These are phyloP conservation scores for Phytophthora rubi DNA, from an alignment of 352 stramenopile species.

Conservation along the genomic window DNA sequence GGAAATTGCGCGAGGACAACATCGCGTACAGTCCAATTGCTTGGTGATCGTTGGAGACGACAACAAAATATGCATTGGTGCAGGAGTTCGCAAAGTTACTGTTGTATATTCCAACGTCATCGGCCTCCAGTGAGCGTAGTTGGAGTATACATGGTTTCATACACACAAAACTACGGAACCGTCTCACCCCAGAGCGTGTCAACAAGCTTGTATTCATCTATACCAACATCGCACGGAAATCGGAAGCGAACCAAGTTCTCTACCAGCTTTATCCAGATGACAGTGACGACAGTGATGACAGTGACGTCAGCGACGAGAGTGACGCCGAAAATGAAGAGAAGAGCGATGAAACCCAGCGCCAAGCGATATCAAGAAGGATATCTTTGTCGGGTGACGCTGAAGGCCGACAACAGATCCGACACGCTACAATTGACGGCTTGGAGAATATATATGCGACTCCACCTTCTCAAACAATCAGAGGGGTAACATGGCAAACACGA, in stretches of 20 bases:
- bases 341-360: too few relatives aligned
- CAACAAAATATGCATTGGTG: not conserved
- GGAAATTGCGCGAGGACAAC: not conserved
- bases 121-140: slow-evolving; percentile 28
- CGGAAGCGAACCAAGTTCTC: slow-evolving; percentile 13
- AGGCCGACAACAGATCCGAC: too few relatives aligned
- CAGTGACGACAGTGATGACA: slow-evolving; percentile 6
- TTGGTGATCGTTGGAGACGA: slow-evolving; percentile 8
- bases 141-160: slow-evolving; percentile 31
- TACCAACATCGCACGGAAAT: slow-evolving; percentile 13
- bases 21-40: not conserved
- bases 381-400: too few relatives aligned
- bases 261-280: slow-evolving; percentile 28
- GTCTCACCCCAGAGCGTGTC: slow-evolving; percentile 17
- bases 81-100: slow-evolving; percentile 16
- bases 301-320: slow-evolving; percentile 1
- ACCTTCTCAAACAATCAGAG: too few relatives aligned
- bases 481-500: too few relatives aligned
- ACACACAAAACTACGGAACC: slow-evolving; percentile 16
- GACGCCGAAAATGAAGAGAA: not conserved
- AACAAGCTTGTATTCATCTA: slow-evolving; percentile 34
- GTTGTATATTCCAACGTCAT: slow-evolving; percentile 23
- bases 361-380: too few relatives aligned
- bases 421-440: too few relatives aligned
- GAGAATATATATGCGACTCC: too few relatives aligned